Percentiles rank a stretch among this genome's conserved stretches.
Conservation (phyloP, 2,329 filamentous ascomycete species). For the Ascosphaera pollenicola region DNA sequence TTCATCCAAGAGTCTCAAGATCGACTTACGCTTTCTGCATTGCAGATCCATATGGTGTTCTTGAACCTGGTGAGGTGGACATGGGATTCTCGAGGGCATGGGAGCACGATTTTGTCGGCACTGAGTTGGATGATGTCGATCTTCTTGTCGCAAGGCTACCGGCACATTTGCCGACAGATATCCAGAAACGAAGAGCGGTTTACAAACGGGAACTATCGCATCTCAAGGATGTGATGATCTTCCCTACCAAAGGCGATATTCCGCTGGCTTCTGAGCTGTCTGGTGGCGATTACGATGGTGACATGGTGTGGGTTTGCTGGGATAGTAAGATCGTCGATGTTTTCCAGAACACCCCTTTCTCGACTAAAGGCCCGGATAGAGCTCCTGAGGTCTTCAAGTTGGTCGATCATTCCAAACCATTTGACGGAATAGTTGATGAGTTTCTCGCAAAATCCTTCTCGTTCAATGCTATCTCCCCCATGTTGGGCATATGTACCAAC, state of each 20-base stretch:
- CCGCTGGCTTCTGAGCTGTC: slow-evolving; percentile 37
- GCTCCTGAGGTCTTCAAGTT: slow-evolving; percentile 26
- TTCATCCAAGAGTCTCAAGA: slow-evolving; percentile 26
- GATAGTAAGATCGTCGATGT: slow-evolving; percentile 27
- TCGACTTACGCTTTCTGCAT: slow-evolving; percentile 35
- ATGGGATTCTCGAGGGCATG: slow-evolving; percentile 29
- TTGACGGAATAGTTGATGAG: slow-evolving; percentile 14
- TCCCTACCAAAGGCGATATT: slow-evolving; percentile 28
- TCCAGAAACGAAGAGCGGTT: slow-evolving; percentile 30
- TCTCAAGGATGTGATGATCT: slow-evolving; percentile 35
- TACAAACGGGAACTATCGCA: slow-evolving; percentile 29
- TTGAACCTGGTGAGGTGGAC: slow-evolving; percentile 33
- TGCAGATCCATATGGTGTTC: slow-evolving; percentile 29
- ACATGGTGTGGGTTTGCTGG: slow-evolving; percentile 39
- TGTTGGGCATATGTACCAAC: slow-evolving; percentile 30
- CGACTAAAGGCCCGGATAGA: slow-evolving; percentile 9
- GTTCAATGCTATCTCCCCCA: slow-evolving; percentile 24
- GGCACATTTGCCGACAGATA: slow-evolving; percentile 33
- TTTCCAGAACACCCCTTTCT: slow-evolving; percentile 30
- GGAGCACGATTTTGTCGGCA: slow-evolving; percentile 18
- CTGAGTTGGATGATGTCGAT: slow-evolving; percentile 24
- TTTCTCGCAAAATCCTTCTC: slow-evolving; percentile 24
- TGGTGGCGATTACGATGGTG: slow-evolving; percentile 44
- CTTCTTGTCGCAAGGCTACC: slow-evolving; percentile 35
- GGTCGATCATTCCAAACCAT: slow-evolving; percentile 18